Evolutionary conservation across 768 basidiomycete genomes (phyloP).

Genomic region (Suillus clintonianus): DNA sequence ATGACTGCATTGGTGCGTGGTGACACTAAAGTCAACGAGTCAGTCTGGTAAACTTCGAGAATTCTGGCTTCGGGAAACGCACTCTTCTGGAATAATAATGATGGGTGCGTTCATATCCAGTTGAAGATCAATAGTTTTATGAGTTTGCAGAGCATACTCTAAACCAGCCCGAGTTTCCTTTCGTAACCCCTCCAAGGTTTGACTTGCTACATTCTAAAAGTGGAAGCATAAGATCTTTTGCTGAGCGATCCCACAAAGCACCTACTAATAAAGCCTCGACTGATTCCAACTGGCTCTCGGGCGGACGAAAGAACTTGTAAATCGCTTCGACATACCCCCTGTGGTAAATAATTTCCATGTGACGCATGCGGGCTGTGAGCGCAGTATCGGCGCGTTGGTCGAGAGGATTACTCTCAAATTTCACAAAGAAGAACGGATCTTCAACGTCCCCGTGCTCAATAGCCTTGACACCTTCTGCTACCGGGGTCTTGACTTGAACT

Average conservation of each 20-base stretch:
- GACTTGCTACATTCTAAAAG: conserved; percentile 80
- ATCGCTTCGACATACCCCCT: conserved; percentile 91
- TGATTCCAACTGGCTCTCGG: conserved; percentile 91
- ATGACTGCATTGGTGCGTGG: conserved; percentile 75
- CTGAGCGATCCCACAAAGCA: conserved; percentile 2
- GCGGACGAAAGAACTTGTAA: conserved; percentile 89
- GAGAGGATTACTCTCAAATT: conserved; percentile 89
- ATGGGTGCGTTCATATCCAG: conserved; percentile 97
- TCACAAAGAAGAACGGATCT: conserved; percentile 83
- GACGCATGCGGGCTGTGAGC: conserved; percentile 85
- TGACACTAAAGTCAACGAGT: conserved; percentile 54
- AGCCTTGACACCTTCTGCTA: conserved; percentile 35
- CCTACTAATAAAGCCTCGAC: conserved; percentile 88
- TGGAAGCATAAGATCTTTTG: conserved; percentile 1
- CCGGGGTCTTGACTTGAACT: conserved; percentile 70
- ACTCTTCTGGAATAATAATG: conserved; percentile 97
- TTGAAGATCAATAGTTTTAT: conserved; percentile 95
- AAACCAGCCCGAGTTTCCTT: conserved; percentile 94
- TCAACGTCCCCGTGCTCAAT: conserved; percentile 28
- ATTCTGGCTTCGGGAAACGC: conserved; percentile 8
- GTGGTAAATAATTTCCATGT: conserved; percentile 97
- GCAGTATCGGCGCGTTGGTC: conserved; percentile 91
- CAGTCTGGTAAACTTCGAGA: neutral
- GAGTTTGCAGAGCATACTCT: conserved; percentile 89
- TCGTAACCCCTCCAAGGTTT: conserved; percentile 89